Base-by-base conservation (phyloP, 2,329 filamentous ascomycete species). In the Hypoxylon sp. region DNA sequence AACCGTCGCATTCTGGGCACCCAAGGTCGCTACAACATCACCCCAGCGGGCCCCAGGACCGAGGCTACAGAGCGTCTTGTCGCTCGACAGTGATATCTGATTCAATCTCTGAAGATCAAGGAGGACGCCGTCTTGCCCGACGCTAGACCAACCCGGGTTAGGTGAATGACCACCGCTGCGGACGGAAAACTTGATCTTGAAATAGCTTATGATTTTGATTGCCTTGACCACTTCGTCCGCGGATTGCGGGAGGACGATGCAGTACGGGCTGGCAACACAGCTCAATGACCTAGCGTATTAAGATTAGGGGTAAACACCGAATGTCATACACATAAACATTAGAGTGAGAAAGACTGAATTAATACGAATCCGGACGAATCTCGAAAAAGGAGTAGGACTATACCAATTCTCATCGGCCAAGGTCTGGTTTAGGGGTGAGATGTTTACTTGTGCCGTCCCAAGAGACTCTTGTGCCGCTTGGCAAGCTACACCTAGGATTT, bases 11-110 rank as follows among this genome's bases (percentile, higher is more conserved):
- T 53, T 49, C 1, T 69, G 40, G 5, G 65, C 38, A 8, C 62
- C 66, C 6, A 71, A 22, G 7, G 30, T 49, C 2, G 44, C 33
- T 20, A 66, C 63, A 9, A 75, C 71, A 0, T 69, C 45, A 2
- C 61, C 61, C 72, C 73, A 76, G 11, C 66, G 58, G 18, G 57
- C 63, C 5, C 71, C 73, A 7, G 73, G 62, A 2, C 79, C 79
- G 8, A 81, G 59, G 18, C 62, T 69, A 4, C 72, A 76, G 2
- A 71, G 69, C 36, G 36, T 65, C 48, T 68, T 70, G n/a, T 72
- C 69, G 1, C 16, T 24, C 14, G 49, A 59, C 16, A 72, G 46
- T 8, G 18, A 59, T 42, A 74, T 60, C 7, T 68, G 46, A 54
- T 74, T 71, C 2, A 74, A 6, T 1, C 56, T 63, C 32, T 68